Percentiles rank a stretch among this genome's conserved stretches.
Evolutionary conservation across 305 asterid species (phyloP).

Genomic region (Nicotiana rustica): DNA sequence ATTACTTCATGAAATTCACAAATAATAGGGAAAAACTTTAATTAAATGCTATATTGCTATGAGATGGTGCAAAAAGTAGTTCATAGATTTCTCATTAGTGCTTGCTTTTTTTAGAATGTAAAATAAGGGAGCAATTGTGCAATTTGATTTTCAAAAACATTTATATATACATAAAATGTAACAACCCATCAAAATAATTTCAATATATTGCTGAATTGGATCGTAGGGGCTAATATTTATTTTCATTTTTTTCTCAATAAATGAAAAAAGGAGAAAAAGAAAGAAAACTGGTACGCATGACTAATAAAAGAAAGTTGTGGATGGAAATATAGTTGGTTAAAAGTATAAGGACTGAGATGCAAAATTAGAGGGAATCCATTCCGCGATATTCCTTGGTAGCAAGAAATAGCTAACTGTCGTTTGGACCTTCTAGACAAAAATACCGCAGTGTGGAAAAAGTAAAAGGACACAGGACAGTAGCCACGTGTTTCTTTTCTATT

Average conservation of each 20-base stretch:
- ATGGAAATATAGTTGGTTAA: background rate
- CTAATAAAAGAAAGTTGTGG: background rate
- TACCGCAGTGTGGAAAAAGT: background rate
- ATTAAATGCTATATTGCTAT: too few species aligned
- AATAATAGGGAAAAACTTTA: too few species aligned
- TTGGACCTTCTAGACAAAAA: background rate
- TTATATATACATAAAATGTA: background rate
- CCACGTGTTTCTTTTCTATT: background rate
- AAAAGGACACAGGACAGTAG: background rate
- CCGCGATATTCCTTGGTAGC: background rate
- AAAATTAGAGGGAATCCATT: constrained; percentile 10
- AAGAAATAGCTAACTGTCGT: background rate
- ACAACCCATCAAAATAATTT: background rate
- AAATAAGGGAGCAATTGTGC: background rate
- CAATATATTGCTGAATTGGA: background rate
- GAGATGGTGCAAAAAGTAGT: too few species aligned
- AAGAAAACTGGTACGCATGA: background rate
- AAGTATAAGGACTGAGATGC: constrained; percentile 10
- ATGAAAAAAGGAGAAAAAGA: background rate
- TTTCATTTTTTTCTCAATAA: background rate
- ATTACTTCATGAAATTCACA: too few species aligned
- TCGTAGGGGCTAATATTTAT: background rate
- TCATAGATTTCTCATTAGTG: background rate
- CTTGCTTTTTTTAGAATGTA: background rate
- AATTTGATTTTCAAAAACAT: background rate